Evolutionary conservation across 116 monocot species (phyloP).

Genomic region (Zostera marina): DNA sequence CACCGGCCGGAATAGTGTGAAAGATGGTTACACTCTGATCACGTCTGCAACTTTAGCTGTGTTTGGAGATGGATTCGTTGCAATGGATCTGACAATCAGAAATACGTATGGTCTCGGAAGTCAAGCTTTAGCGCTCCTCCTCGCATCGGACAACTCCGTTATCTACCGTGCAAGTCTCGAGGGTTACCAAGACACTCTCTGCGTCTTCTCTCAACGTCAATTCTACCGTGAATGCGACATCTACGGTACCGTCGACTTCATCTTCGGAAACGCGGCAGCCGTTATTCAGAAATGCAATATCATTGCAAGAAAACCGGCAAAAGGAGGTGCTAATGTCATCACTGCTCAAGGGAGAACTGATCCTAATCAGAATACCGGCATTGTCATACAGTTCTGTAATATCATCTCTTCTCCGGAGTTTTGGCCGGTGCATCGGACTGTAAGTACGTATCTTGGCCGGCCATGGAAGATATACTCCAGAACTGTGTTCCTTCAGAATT

Average conservation of each 20-base stretch:
- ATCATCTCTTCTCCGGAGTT: background rate
- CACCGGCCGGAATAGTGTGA: slow-evolving; percentile 33
- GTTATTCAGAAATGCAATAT: slow-evolving; percentile 7
- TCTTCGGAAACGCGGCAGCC: slow-evolving; percentile 2
- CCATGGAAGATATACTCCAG: slow-evolving; percentile 9
- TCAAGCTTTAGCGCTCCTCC: slow-evolving; percentile 53
- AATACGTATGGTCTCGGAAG: slow-evolving; percentile 54
- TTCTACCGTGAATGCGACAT: slow-evolving; percentile 35
- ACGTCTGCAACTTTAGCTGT: slow-evolving; percentile 64
- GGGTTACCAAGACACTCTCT: slow-evolving; percentile 75
- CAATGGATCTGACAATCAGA: slow-evolving; percentile 36
- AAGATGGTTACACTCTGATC: slow-evolving; percentile 47
- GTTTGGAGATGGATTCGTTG: slow-evolving; percentile 49
- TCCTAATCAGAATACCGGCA: slow-evolving; percentile 10
- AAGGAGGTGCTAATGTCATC: slow-evolving; percentile 1
- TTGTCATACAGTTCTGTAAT: slow-evolving; percentile 5
- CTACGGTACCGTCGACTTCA: slow-evolving; percentile 3
- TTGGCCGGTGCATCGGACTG: background rate
- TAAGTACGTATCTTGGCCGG: slow-evolving; percentile 8
- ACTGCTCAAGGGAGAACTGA: slow-evolving; percentile 7
- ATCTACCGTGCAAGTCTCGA: slow-evolving; percentile 59
- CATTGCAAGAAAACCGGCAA: background rate
- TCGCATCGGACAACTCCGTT: slow-evolving; percentile 50
- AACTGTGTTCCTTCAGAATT: slow-evolving; percentile 5
- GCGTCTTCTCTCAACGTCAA: slow-evolving; percentile 51